Evolutionary conservation across 192 early-diverging fungal genomes (phyloP), one percentile per base, ranked within the genome.

Genomic region (Backusella circina): DNA sequence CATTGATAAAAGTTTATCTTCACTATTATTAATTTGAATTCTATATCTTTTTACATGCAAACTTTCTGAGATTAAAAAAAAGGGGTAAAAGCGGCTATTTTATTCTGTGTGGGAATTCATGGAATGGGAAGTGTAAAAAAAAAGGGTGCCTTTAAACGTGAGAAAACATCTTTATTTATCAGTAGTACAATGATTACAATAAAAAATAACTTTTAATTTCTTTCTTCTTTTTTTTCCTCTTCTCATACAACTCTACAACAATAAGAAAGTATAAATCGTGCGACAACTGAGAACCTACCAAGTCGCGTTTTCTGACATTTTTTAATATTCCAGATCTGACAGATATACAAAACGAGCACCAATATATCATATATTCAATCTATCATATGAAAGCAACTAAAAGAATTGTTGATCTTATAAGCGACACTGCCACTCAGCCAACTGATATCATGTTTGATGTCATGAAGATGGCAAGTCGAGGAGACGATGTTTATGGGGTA

Each of bases 401-500:
- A 28, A 28, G 10, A 61, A 23, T 28, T 28, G 54, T 61, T 77
- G 84, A 89, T 73, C 79, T 89, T 61, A 61, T 82, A 37, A 89
- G 88, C 51, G 88, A 89, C 70, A 89, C 88, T 13, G 82, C 81
- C 6, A 89, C 88, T n/a, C 77, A 75, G 12, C 89, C 90, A n/a
- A 91, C 90, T 6, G 79, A 84, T 36, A 87, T 87, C 31, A 91
- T 91, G 88, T 88, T 87, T 81, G 88, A 85, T 31, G 78, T 86
- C 7, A 91, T 91, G 90, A 84, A 84, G 76, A 73, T 78, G n/a
- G 79, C 88, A 26, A 82, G 83, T 16, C 47, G 84, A 68, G 83
- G 85, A 8, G 90, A 90, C 41, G 88, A 90, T 84, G 88, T 90
- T 10, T 91, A 80, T 50, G 77, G 65, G 16, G 87, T 82, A 77